Evolutionary conservation across 139 green algal genomes (phyloP), one percentile per base, ranked within the genome.

Genomic region (Chlorella sorokiniana): DNA sequence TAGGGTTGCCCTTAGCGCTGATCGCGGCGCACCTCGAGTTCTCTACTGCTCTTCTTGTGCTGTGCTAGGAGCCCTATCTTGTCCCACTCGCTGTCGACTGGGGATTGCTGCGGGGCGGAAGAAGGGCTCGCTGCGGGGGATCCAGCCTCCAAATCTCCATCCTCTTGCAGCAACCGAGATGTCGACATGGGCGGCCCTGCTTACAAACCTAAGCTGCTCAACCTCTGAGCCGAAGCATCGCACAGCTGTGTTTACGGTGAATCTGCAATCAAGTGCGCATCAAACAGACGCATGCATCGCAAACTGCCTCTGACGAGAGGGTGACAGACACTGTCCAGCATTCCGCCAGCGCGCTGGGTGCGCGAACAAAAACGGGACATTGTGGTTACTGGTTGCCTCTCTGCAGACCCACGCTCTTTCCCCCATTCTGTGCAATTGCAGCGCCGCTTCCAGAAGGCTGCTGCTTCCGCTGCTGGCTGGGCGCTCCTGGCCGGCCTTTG

Each of bases 341-440:
- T n/a, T n/a, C n/a, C n/a, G n/a, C n/a, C n/a, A n/a, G n/a, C n/a
- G n/a, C n/a, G n/a, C n/a, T n/a, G n/a, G n/a, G n/a, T n/a, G n/a
- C n/a, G n/a, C n/a, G n/a, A n/a, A n/a, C n/a, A n/a, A n/a, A n/a
- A n/a, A n/a, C n/a, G n/a, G n/a, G n/a, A n/a, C n/a, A n/a, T n/a
- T n/a, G n/a, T n/a, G n/a, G n/a, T n/a, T 22, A 65, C n/a, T 22
- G 10, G 18, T 6, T 65, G 16, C 63, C 7, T 29, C 31, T 40
- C 27, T 37, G 70, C 75, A 74, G 35, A 2, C 37, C 76, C 62
- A 82, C 76, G 25, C 76, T 82, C 37, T 63, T 71, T 22, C 76
- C 76, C 4, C 76, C 76, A 82, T 51, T 4, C 42, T 44, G 62
- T 82, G 76, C 62, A 82, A 33, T 33, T 33, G 42, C 42, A 74